These are phyloP conservation scores for Tetrahymena elliotti DNA, from an alignment of 73 alveolate species.

Conservation along the genomic window DNA sequence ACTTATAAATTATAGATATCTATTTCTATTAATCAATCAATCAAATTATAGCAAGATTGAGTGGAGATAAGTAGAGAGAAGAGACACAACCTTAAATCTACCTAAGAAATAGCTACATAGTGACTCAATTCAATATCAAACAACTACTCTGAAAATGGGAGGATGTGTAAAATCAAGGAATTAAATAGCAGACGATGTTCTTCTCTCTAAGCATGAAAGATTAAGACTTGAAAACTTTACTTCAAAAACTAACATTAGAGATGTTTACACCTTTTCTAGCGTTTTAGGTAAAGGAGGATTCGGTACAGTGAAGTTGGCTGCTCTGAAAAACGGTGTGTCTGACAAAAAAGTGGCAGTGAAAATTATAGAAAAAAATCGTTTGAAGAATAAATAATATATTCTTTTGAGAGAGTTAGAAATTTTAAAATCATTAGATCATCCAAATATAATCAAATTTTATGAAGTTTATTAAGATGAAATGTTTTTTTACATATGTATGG, in stretches of 20 bases:
- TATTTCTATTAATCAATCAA: neutral
- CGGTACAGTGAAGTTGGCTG: conserved; percentile 33
- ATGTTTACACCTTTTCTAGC: conserved; percentile 1
- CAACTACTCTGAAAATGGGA: neutral
- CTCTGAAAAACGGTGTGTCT: conserved; percentile 5
- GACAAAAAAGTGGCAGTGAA: conserved; percentile 34
- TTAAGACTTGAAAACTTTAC: conserved; percentile 8
- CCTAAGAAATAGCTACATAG: neutral
- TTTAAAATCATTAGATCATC: conserved; percentile 57
- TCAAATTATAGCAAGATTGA: neutral
- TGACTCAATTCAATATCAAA: neutral
- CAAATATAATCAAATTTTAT: conserved; percentile 61
- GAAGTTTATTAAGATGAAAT: conserved; percentile 63
- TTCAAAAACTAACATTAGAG: conserved; percentile 8
- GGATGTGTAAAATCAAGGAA: neutral
- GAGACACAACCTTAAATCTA: neutral
- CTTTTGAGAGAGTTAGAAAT: conserved; percentile 55
- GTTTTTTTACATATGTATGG: conserved; percentile 70
- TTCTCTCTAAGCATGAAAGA: neutral
- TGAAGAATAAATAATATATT: conserved; percentile 1
- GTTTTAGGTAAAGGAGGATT: conserved; percentile 42
- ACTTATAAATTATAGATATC: neutral
- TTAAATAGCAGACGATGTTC: neutral
- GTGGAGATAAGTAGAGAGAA: neutral
- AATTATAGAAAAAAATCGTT: conserved; percentile 23